A percentile compares a stretch with the other conserved stretches of the same genome.
Conservation (phyloP, 768 basidiomycete species). For the Lyophyllum atratum region DNA sequence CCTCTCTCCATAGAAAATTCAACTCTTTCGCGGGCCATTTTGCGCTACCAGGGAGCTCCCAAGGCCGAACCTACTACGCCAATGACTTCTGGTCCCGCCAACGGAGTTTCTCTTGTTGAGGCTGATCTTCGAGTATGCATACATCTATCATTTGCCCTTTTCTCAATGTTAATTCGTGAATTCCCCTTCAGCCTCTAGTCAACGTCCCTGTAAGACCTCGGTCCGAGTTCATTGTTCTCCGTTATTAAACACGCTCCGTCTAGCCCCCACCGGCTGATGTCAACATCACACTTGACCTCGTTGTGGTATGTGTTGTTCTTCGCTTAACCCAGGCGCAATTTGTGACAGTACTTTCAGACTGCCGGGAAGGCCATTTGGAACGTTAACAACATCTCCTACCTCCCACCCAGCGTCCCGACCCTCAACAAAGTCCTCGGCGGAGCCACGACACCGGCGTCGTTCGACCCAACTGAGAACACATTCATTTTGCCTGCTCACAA, state of each 20-base stretch:
- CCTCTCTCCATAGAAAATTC: slow-evolving; percentile 21
- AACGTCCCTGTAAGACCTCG: slow-evolving; percentile 2
- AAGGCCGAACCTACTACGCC: slow-evolving; percentile 30
- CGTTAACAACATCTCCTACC: slow-evolving; percentile 34
- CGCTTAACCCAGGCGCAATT: no score
- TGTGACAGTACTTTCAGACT: slow-evolving; percentile 2
- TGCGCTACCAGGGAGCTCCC: slow-evolving; percentile 39
- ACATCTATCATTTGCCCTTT: background rate
- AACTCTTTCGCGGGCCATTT: slow-evolving; percentile 28
- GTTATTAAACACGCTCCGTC: background rate
- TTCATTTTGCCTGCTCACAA: slow-evolving; percentile 40
- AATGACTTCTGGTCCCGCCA: slow-evolving; percentile 19
- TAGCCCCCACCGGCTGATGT: slow-evolving; percentile 27
- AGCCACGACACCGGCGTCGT: slow-evolving; percentile 32
- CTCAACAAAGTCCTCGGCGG: slow-evolving; percentile 39
- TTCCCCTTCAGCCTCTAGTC: slow-evolving; percentile 9
- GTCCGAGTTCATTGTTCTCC: background rate
- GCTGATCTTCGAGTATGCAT: slow-evolving; percentile 14
- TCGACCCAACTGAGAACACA: slow-evolving; percentile 37
- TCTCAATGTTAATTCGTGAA: background rate
- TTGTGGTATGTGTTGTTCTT: slow-evolving; percentile 18
- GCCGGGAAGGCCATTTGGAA: slow-evolving; percentile 27
- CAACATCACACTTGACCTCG: slow-evolving; percentile 26
- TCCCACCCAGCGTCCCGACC: slow-evolving; percentile 29
- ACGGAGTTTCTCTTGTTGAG: slow-evolving; percentile 13